Evolutionary conservation across 345 rosid species (phyloP).

Genomic region (Citrus glauca): DNA sequence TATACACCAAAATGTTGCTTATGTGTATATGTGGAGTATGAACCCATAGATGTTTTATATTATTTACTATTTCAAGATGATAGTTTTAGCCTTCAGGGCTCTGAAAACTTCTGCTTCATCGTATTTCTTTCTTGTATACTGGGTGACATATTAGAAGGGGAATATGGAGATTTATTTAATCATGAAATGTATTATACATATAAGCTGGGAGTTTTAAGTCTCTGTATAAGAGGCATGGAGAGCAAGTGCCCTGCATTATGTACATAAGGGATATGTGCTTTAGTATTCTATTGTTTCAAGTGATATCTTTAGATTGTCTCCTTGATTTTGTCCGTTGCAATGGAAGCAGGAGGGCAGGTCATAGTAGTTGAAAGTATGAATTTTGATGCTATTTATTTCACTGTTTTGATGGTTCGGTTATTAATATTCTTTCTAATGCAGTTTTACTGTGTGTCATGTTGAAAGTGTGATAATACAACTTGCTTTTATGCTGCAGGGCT

Average conservation of each 20-base stretch:
- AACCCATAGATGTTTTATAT: background rate
- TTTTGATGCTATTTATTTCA: background rate
- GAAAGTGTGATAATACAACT: background rate
- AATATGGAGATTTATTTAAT: background rate
- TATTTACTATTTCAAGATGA: background rate
- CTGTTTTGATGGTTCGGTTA: background rate
- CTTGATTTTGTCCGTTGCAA: background rate
- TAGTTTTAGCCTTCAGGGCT: background rate
- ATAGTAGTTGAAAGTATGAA: background rate
- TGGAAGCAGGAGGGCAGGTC: background rate
- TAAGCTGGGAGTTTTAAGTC: background rate
- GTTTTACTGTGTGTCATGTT: background rate
- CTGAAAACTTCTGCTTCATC: background rate
- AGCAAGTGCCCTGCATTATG: background rate
- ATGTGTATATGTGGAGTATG: background rate
- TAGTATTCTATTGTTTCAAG: background rate
- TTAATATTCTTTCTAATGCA: background rate
- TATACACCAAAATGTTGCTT: background rate
- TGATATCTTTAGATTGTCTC: background rate
- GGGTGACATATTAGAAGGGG: background rate
- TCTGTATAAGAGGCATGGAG: background rate
- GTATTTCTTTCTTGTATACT: background rate
- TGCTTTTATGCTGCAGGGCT: slow-evolving; percentile 50
- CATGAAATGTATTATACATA: background rate
- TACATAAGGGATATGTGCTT: background rate